Conservation (phyloP, 805 yeast genomes). For the Lipomyces anomalus region DNA sequence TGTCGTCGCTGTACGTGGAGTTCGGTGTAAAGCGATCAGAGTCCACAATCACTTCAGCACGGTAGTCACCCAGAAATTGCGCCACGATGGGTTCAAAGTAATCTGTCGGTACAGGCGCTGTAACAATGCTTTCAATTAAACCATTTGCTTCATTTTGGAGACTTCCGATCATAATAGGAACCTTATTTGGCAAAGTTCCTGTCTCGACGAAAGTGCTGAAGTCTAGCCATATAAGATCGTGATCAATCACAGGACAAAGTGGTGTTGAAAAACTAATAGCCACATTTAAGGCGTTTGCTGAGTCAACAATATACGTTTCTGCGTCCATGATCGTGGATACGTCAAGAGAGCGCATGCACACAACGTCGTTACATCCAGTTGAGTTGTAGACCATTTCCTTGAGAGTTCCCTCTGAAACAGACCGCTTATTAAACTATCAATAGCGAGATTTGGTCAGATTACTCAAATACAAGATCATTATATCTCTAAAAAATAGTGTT, state of each 20-base stretch:
- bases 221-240: conserved; percentile 14
- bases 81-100: conserved; percentile 5
- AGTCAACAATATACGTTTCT: conserved; percentile 3
- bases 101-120: conserved; percentile 5
- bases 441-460: neutral
- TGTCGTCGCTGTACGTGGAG: conserved; percentile 6
- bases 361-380: conserved; percentile 14
- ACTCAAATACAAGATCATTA: neutral
- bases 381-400: conserved; percentile 7
- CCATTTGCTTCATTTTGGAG: conserved; percentile 27
- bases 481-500: neutral
- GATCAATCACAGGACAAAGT: conserved; percentile 30
- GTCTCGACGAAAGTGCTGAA: conserved; percentile 15
- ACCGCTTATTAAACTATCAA: conserved; percentile 13
- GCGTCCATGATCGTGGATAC: conserved; percentile 10
- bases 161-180: conserved; percentile 27
- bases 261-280: conserved; percentile 24
- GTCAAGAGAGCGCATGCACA: conserved; percentile 15
- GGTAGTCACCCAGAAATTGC: conserved; percentile 11
- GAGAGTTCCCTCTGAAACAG: conserved; percentile 8
- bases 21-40: conserved; percentile 9
- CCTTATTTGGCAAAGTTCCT: conserved; percentile 22
- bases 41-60: conserved; percentile 9
- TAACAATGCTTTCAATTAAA: conserved; percentile 16
- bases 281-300: conserved; percentile 3